A percentile compares a stretch with the other conserved stretches of the same genome.
Evolutionary conservation across 2,329 filamentous ascomycete genomes (phyloP).

Genomic region (Microdochium nivale): DNA sequence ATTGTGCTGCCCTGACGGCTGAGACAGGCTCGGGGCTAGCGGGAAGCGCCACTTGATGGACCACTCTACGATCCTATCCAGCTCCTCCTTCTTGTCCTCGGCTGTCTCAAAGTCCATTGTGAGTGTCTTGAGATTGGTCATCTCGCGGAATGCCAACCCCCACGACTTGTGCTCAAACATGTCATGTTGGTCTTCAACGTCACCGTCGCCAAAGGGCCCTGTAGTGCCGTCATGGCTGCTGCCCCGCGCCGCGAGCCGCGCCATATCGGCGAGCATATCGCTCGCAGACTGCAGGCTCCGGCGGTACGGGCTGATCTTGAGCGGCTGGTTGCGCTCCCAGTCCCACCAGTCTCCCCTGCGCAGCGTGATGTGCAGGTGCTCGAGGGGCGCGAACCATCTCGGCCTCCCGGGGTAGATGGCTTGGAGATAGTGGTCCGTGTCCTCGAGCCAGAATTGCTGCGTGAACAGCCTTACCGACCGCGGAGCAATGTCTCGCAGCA

Average conservation of each 20-base stretch:
- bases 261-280: conserved; percentile 10
- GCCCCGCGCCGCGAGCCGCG: conserved; percentile 1
- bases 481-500: background rate
- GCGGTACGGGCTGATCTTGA: conserved; percentile 15
- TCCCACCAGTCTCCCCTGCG: conserved; percentile 25
- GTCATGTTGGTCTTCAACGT: background rate
- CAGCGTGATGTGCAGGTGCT: conserved; percentile 20
- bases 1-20: background rate
- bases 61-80: conserved; percentile 9
- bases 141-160: conserved; percentile 10
- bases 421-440: background rate
- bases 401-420: background rate
- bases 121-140: conserved; percentile 10
- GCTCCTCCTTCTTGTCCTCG: background rate
- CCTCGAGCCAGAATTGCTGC: conserved; percentile 16
- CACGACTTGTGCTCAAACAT: conserved; percentile 7
- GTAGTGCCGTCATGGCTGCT: no score
- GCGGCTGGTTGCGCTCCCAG: conserved; percentile 19
- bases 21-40: conserved; percentile 2
- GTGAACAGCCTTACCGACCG: conserved; percentile 9
- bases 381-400: conserved; percentile 12
- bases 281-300: conserved; percentile 1
- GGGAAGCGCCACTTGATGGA: conserved; percentile 13
- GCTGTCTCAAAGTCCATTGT: conserved; percentile 12
- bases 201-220: background rate